Conservation (phyloP, 495 filamentous ascomycete species). For the Amniculicola lignicola region DNA sequence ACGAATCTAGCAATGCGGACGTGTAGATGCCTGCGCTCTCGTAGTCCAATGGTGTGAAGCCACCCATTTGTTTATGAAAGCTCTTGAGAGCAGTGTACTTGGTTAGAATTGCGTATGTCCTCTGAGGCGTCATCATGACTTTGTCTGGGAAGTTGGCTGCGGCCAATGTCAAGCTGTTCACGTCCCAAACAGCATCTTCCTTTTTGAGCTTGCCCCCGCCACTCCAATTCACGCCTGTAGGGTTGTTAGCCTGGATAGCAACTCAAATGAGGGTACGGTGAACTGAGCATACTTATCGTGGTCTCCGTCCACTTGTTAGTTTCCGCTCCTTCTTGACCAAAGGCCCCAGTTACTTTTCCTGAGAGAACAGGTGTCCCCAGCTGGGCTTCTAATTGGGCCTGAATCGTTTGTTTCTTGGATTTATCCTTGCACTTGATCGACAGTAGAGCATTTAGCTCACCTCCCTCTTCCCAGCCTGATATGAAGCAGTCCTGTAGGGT, state of each 20-base stretch:
- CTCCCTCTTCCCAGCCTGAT: conserved; percentile 17
- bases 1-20: conserved; percentile 18
- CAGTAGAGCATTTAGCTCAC: not conserved
- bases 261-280: too few species aligned
- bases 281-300: too few species aligned
- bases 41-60: conserved; percentile 1
- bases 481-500: conserved; percentile 3
- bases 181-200: conserved; percentile 24
- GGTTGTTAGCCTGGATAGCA: conserved; percentile 32
- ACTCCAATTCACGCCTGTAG: conserved; percentile 32
- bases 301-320: too few species aligned
- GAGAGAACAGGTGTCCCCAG: too few species aligned
- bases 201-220: conserved; percentile 32
- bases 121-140: conserved; percentile 23
- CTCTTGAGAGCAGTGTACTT: conserved; percentile 32
- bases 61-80: not conserved
- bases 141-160: conserved; percentile 29
- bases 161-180: conserved; percentile 25
- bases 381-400: too few species aligned
- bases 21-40: conserved; percentile 28
- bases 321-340: too few species aligned
- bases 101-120: conserved; percentile 36
- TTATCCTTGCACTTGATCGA: not conserved
- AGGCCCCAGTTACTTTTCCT: too few species aligned
- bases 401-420: too few species aligned